phyloP scores from a whole-genome alignment of 257 asterid genomes.

The Ocimum tenuiflorum region DNA sequence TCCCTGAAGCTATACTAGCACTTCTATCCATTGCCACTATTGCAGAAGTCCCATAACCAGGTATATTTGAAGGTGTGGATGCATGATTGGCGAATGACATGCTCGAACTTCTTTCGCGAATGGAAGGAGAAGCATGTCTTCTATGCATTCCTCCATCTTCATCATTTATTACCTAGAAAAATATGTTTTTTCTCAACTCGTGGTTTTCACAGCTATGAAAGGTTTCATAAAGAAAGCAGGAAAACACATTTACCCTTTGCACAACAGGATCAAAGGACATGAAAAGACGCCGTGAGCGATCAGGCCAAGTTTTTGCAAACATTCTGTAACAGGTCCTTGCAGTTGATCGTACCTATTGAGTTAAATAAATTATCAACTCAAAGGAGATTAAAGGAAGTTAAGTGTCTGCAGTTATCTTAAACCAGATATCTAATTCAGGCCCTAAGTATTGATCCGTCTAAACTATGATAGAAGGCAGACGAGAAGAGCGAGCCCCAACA shows the following conservation, averaged over 20 bases:
- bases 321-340: constrained; percentile 92
- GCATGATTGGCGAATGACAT: constrained; percentile 53
- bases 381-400: constrained; percentile 8
- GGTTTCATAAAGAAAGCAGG: not conserved
- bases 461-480: not conserved
- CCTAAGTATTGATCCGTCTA: not conserved
- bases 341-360: constrained; percentile 81
- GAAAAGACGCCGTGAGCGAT: constrained; percentile 90
- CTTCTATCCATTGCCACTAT: constrained; percentile 96
- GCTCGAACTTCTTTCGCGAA: constrained; percentile 78
- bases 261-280: constrained; percentile 81
- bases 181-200: constrained; percentile 18
- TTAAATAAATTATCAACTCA: constrained; percentile 16
- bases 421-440: not conserved
- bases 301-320: constrained; percentile 99
- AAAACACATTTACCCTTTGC: constrained; percentile 65
- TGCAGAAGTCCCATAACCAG: constrained; percentile 98
- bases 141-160: constrained; percentile 98
- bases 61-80: constrained; percentile 55
- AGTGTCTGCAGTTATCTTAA: not conserved
- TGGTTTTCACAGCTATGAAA: constrained; percentile 13
- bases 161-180: constrained; percentile 70
- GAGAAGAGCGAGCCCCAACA: not conserved
- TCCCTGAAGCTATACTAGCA: constrained; percentile 59
- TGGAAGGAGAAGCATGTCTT: constrained; percentile 91